These are phyloP conservation scores for Sphagnum tenellum DNA, from an alignment of 225 moss, liverwort and hornwort species.

Conservation along the genomic window DNA sequence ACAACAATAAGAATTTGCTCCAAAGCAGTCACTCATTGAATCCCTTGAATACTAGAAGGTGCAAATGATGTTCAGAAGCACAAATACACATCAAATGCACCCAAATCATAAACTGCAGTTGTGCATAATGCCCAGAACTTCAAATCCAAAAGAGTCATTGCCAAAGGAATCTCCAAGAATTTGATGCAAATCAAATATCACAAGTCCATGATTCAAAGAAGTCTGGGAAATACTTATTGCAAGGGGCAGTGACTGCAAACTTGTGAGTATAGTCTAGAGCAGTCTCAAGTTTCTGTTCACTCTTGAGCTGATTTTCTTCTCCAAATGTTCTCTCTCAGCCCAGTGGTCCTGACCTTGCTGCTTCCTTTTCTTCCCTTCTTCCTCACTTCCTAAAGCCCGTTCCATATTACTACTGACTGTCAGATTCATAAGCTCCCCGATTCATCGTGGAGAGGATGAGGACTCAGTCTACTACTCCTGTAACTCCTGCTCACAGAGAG, in stretches of 20 bases:
- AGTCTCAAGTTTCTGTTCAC: constrained; percentile 29
- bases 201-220: constrained; percentile 1
- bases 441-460: constrained; percentile 5
- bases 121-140: no score
- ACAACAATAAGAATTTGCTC: no score
- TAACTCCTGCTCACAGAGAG: constrained; percentile 14
- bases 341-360: constrained; percentile 38
- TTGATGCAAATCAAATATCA: neutral
- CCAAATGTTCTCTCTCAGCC: constrained; percentile 52
- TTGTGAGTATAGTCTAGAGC: constrained; percentile 53
- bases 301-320: constrained; percentile 25
- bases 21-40: no score
- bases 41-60: neutral
- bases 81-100: no score
- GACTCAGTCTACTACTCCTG: constrained; percentile 16
- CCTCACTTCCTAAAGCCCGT: constrained; percentile 13
- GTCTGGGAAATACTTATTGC: constrained; percentile 10
- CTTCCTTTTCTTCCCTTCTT: constrained; percentile 24
- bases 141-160: neutral
- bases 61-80: no score
- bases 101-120: no score
- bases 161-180: neutral
- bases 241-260: constrained; percentile 41
- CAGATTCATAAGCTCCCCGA: constrained; percentile 5
- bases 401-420: constrained; percentile 9